Percentiles rank a stretch among this genome's conserved stretches.
Conservation (phyloP, 805 yeast genomes). For the Sugiyamaella chiloensis region DNA sequence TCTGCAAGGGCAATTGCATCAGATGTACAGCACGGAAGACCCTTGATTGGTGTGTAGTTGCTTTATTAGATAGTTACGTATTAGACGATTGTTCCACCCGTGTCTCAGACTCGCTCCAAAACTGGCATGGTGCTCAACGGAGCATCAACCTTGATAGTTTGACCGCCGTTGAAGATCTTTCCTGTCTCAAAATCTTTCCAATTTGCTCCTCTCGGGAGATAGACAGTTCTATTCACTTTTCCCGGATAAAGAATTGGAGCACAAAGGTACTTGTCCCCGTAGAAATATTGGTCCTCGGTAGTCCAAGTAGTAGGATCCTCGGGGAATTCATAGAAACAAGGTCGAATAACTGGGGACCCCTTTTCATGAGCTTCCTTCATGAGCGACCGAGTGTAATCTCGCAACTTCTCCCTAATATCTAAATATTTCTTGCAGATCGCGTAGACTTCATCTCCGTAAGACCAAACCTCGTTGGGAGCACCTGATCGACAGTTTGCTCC, state of each 20-base stretch:
- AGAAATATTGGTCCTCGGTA: constrained; percentile 20
- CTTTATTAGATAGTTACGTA: too few species aligned
- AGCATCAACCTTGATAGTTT: constrained; percentile 10
- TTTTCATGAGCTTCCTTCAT: constrained; percentile 20
- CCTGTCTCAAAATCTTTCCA: constrained; percentile 19
- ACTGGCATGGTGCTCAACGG: constrained; percentile 20
- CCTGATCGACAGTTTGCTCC: constrained; percentile 24
- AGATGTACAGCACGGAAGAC: too few species aligned
- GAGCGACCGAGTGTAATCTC: constrained; percentile 19
- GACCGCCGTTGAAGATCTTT: constrained; percentile 15
- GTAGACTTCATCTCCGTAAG: constrained; percentile 21
- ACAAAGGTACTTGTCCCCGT: constrained; percentile 19
- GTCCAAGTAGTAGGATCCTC: constrained; percentile 18
- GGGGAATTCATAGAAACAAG: constrained; percentile 22
- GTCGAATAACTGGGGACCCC: constrained; percentile 21
- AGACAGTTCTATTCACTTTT: constrained; percentile 8
- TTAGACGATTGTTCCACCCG: too few species aligned
- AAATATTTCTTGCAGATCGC: constrained; percentile 21
- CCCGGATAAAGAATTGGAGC: constrained; percentile 21
- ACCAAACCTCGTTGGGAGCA: constrained; percentile 24
- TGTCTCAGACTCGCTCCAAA: too few species aligned
- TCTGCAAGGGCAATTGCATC: too few species aligned
- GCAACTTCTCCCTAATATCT: constrained; percentile 16
- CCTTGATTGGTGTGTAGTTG: too few species aligned
- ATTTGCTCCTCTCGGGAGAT: constrained; percentile 17